Conservation (phyloP, 2,329 filamentous ascomycete genomes). For the Capronia epimyces region DNA sequence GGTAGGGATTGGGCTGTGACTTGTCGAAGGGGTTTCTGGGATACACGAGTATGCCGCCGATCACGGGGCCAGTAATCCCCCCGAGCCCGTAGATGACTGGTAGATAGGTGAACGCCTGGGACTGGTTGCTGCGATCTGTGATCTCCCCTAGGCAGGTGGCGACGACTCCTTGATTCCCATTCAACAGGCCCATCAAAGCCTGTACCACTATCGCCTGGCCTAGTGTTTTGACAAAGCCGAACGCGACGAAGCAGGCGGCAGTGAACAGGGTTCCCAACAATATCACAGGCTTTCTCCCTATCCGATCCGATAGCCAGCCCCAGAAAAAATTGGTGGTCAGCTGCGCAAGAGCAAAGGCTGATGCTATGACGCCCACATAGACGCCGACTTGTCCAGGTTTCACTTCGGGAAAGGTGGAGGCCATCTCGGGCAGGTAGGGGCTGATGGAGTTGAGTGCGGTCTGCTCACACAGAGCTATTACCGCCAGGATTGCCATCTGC, state of each 20-base stretch:
- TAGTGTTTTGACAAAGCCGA: slow-evolving; percentile 77
- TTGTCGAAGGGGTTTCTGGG: slow-evolving; percentile 52
- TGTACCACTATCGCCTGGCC: slow-evolving; percentile 85
- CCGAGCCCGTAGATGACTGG: slow-evolving; percentile 95
- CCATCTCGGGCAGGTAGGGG: slow-evolving; percentile 92
- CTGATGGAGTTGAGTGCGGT: slow-evolving; percentile 95
- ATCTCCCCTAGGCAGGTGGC: slow-evolving; percentile 92
- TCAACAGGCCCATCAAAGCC: slow-evolving; percentile 82
- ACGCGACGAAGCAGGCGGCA: slow-evolving; percentile 72
- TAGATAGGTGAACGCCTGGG: slow-evolving; percentile 84
- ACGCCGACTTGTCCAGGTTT: slow-evolving; percentile 66
- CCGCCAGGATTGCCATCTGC: slow-evolving; percentile 77
- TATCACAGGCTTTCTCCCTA: slow-evolving; percentile 78
- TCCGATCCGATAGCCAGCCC: slow-evolving; percentile 74
- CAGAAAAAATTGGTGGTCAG: slow-evolving; percentile 87
- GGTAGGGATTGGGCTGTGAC: slow-evolving; percentile 56
- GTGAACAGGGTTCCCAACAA: slow-evolving; percentile 77
- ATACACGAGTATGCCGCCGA: slow-evolving; percentile 80
- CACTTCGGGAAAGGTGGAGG: slow-evolving; percentile 75
- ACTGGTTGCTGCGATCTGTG: slow-evolving; percentile 92
- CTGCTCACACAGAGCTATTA: slow-evolving; percentile 89
- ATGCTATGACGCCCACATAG: slow-evolving; percentile 86
- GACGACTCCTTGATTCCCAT: slow-evolving; percentile 91
- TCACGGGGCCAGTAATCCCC: slow-evolving; percentile 81
- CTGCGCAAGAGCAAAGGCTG: slow-evolving; percentile 86